Evolutionary conservation across 179 eudicot species (phyloP).

Genomic region (Silene noctiflora): DNA sequence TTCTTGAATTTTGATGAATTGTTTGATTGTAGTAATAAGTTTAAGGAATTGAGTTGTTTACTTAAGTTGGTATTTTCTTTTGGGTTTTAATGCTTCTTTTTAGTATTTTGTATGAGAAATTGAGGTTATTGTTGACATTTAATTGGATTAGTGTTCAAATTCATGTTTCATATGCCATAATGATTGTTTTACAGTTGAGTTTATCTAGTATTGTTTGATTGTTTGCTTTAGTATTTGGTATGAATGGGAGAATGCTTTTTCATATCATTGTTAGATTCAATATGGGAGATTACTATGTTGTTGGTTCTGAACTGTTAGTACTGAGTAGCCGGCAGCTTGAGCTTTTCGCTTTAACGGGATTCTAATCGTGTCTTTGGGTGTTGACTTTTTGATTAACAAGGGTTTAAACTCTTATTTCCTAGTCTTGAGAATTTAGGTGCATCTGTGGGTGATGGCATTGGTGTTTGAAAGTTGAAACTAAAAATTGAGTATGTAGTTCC

Average conservation of each 20-base stretch:
- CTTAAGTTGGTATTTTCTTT: not conserved
- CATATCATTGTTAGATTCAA: not conserved
- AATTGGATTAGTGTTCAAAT: not conserved
- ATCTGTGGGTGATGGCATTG: not conserved
- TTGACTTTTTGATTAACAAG: not conserved
- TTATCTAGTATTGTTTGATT: not conserved
- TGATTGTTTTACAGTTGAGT: not conserved
- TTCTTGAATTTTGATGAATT: not conserved
- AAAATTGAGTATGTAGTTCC: not conserved
- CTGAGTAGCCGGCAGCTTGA: not conserved
- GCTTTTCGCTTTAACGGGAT: not conserved
- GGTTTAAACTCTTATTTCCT: not conserved
- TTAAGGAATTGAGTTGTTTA: not conserved
- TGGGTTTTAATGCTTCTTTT: not conserved
- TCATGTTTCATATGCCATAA: not conserved
- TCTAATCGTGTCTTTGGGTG: not conserved
- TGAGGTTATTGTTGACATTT: not conserved
- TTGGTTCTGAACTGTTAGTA: not conserved
- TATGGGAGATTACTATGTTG: not conserved
- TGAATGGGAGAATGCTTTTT: not conserved
- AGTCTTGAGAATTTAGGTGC: not conserved
- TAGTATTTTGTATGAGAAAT: not conserved
- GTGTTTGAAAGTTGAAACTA: not conserved
- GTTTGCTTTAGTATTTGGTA: not conserved
- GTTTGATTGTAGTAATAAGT: not conserved